These are phyloP conservation scores for Vitis rotundifolia DNA, from an alignment of 164 flowering plant species.

Conservation along the genomic window DNA sequence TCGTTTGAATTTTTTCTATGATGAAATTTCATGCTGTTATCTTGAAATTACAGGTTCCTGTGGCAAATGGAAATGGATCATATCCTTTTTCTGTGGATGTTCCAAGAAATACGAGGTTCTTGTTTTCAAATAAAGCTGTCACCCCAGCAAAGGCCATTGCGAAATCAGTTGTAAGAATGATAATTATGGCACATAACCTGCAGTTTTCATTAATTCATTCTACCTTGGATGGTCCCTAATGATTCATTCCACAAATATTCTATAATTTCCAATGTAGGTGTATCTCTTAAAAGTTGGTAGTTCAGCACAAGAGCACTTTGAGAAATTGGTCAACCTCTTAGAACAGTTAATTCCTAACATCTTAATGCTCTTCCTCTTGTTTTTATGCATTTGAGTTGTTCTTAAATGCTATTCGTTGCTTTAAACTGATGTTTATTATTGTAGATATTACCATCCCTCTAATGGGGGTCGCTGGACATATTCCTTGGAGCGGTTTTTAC, in stretches of 20 bases:
- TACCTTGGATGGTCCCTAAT: slow-evolving; percentile 2
- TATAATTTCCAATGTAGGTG: slow-evolving; percentile 52
- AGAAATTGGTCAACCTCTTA: slow-evolving; percentile 92
- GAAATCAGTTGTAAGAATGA: slow-evolving; percentile 77
- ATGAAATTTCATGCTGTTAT: not conserved
- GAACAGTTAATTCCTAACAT: slow-evolving; percentile 76
- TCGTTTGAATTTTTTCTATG: not conserved
- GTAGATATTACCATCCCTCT: slow-evolving; percentile 96
- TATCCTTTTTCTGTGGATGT: slow-evolving; percentile 87
- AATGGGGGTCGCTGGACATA: slow-evolving; percentile 99
- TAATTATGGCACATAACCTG: not conserved
- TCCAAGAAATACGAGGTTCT: slow-evolving; percentile 92
- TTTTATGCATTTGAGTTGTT: slow-evolving; percentile 10
- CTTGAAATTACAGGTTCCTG: slow-evolving; percentile 71
- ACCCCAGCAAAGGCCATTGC: slow-evolving; percentile 89
- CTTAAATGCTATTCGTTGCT: slow-evolving; percentile 5
- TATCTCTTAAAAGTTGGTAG: slow-evolving; percentile 84
- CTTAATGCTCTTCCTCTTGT: slow-evolving; percentile 14
- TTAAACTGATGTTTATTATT: slow-evolving; percentile 13
- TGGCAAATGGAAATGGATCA: slow-evolving; percentile 86
- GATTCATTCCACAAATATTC: not conserved
- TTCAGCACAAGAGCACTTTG: slow-evolving; percentile 68
- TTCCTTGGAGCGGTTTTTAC: slow-evolving; percentile 83
- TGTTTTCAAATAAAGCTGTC: slow-evolving; percentile 70
- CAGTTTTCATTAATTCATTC: not conserved